Percentiles rank a stretch among this genome's conserved stretches.
phyloP scores from a whole-genome alignment of 139 green algal genomes.

The Closterium sp. region DNA sequence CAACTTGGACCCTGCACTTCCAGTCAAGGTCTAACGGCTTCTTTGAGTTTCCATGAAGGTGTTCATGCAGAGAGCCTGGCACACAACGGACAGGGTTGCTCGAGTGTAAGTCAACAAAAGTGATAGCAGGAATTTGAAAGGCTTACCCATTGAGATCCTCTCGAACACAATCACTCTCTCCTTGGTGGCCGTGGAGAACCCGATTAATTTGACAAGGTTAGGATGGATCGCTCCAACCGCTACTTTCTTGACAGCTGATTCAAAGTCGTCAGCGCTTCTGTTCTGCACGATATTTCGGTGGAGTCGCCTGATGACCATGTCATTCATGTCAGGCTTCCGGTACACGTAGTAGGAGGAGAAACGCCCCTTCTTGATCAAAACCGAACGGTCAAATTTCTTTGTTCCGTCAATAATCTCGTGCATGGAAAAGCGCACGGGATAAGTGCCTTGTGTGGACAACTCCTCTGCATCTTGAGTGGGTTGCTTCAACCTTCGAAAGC shows the following conservation, averaged over 20 bases:
- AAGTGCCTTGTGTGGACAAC: neutral
- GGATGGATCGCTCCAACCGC: neutral
- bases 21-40: neutral
- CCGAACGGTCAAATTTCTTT: neutral
- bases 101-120: neutral
- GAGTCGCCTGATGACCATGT: neutral
- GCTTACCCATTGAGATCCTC: neutral
- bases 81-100: neutral
- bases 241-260: neutral
- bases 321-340: neutral
- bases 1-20: neutral
- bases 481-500: neutral
- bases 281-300: neutral
- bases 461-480: neutral
- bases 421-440: neutral
- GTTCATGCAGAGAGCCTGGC: neutral
- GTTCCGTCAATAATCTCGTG: neutral
- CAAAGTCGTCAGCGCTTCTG: neutral
- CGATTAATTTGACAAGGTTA: neutral
- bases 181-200: neutral
- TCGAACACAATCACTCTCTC: neutral
- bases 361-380: neutral
- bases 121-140: neutral
- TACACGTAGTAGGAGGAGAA: neutral
- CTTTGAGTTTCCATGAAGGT: neutral